Conservation (phyloP, 208 protist species). For the Wallacemonas sp. region DNA sequence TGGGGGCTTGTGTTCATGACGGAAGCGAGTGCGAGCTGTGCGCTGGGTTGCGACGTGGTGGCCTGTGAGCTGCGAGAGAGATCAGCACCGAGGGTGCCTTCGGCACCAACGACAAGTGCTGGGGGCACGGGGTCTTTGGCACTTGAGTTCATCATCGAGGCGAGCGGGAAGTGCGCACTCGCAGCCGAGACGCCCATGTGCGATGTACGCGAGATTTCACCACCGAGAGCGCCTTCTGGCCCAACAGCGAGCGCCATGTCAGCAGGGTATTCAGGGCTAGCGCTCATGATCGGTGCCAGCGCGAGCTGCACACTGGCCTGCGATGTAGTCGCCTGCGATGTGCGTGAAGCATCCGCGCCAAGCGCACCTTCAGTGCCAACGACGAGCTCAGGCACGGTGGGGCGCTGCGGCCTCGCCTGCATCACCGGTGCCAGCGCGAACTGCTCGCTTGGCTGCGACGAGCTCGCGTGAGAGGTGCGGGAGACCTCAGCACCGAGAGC, state of each 20-base stretch:
- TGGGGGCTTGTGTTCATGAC: not conserved
- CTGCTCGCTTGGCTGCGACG: not conserved
- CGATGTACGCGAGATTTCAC: not conserved
- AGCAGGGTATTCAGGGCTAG: not conserved
- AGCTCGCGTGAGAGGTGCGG: not conserved
- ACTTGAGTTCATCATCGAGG: not conserved
- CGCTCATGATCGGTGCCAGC: not conserved
- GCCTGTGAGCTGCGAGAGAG: not conserved
- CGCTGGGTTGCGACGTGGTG: not conserved
- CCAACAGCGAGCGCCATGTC: not conserved
- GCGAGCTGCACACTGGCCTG: not conserved
- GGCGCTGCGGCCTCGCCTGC: not conserved
- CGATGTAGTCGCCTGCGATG: not conserved
- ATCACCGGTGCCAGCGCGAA: not conserved
- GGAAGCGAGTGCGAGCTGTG: not conserved
- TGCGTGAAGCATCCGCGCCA: not conserved
- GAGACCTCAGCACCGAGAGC: not conserved
- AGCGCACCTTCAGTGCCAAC: not conserved
- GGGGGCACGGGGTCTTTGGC: no score
- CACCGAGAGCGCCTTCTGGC: conserved; percentile 1
- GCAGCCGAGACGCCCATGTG: not conserved
- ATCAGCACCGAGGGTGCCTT: not conserved
- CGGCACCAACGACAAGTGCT: not conserved
- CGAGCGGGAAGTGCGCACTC: not conserved
- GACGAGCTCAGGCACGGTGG: not conserved